Evolutionary conservation across 805 yeast species (phyloP).

Genomic region (Candida nemodendra): DNA sequence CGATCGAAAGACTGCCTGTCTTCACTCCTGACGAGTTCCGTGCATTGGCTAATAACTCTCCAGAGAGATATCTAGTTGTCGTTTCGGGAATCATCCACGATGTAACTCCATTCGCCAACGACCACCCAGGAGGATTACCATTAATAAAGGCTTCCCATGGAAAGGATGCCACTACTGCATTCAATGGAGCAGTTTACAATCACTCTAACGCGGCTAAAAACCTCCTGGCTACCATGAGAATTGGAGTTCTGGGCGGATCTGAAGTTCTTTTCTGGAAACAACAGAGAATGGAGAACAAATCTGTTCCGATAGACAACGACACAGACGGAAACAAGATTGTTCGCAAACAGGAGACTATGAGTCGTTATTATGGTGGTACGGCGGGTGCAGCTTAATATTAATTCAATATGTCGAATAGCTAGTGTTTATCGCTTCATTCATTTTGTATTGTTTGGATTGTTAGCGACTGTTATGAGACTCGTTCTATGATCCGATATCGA

Average conservation of each 20-base stretch:
- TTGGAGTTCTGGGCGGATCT: constrained; percentile 81
- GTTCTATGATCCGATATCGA: too few relatives aligned
- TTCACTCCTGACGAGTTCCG: constrained; percentile 47
- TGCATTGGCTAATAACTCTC: constrained; percentile 33
- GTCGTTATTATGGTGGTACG: constrained; percentile 44
- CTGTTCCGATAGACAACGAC: constrained; percentile 53
- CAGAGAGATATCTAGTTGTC: constrained; percentile 58
- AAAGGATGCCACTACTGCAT: constrained; percentile 90
- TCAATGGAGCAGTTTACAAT: constrained; percentile 90
- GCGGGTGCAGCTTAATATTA: constrained; percentile 57
- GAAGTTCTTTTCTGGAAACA: constrained; percentile 82
- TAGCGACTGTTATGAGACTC: too few relatives aligned
- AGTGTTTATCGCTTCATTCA: too few relatives aligned
- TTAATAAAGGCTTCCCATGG: constrained; percentile 80
- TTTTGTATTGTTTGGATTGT: too few relatives aligned
- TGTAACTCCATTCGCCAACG: constrained; percentile 83
- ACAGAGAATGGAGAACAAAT: constrained; percentile 66
- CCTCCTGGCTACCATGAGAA: constrained; percentile 87
- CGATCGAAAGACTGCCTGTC: constrained; percentile 81
- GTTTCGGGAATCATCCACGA: constrained; percentile 93
- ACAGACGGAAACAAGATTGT: constrained; percentile 54
- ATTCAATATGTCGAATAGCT: too few relatives aligned
- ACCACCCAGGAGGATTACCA: constrained; percentile 92
- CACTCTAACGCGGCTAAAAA: constrained; percentile 94
- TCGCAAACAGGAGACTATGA: constrained; percentile 52